Conservation (phyloP, 345 rosid species). For the Eucalyptus dawsonii region DNA sequence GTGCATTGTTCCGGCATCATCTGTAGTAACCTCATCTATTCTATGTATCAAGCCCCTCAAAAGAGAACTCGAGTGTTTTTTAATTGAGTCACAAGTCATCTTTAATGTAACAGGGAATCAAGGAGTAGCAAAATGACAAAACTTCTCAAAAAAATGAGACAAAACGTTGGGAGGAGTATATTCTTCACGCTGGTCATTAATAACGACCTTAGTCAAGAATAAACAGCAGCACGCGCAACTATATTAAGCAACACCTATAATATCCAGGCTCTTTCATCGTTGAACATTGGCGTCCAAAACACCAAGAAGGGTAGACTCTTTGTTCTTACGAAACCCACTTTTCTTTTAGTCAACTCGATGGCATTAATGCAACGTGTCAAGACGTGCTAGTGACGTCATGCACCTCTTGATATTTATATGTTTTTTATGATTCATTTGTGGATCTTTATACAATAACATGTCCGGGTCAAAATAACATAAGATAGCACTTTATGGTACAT, state of each 20-base stretch:
- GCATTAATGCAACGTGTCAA: background rate
- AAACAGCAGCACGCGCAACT: background rate
- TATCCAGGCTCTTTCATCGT: background rate
- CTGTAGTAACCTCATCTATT: background rate
- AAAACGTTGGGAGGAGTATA: background rate
- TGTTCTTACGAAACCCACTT: background rate
- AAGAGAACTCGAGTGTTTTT: background rate
- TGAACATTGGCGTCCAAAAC: background rate
- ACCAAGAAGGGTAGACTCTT: background rate
- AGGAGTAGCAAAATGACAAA: background rate
- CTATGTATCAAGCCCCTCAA: background rate
- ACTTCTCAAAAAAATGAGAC: background rate
- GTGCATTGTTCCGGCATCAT: background rate
- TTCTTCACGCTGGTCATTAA: background rate
- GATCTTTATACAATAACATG: background rate
- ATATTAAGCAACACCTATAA: background rate
- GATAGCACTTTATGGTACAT: background rate
- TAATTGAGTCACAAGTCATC: background rate
- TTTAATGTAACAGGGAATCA: background rate
- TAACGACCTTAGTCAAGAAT: background rate
- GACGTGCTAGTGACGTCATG: background rate
- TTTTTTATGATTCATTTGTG: background rate
- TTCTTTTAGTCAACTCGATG: background rate
- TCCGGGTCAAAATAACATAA: background rate
- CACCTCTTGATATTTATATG: background rate